Evolutionary conservation across 768 basidiomycete species (phyloP).

Genomic region (Calocybe gangraenosa): DNA sequence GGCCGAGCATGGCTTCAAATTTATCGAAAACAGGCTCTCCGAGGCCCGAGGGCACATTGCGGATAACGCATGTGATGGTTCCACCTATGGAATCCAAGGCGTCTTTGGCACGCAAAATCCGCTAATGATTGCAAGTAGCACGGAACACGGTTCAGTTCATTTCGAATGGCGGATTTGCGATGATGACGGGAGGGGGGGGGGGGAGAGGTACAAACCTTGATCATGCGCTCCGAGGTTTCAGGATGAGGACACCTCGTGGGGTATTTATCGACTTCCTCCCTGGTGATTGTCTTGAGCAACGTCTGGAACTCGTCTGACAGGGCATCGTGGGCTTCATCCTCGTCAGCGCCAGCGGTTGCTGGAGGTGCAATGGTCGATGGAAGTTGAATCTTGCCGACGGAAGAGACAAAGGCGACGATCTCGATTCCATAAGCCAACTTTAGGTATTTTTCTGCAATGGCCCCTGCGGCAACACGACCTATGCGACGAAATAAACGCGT

Average conservation of each 20-base stretch:
- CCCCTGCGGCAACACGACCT: conserved; percentile 97
- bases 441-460: conserved; percentile 96
- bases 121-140: conserved; percentile 53
- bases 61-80: conserved; percentile 95
- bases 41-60: conserved; percentile 83
- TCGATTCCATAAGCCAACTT: conserved; percentile 84
- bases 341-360: conserved; percentile 38
- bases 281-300: conserved; percentile 73
- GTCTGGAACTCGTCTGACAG: conserved; percentile 79
- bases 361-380: conserved; percentile 47
- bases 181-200: neutral
- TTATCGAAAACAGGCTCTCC: conserved; percentile 99
- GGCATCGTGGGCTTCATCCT: conserved; percentile 68
- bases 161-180: no score
- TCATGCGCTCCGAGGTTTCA: conserved; percentile 89
- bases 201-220: conserved; percentile 48
- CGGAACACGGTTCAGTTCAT: no score
- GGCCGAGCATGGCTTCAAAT: conserved; percentile 91
- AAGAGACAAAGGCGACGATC: conserved; percentile 95
- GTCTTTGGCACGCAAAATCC: conserved; percentile 91
- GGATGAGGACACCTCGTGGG: conserved; percentile 86
- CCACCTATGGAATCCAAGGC: conserved; percentile 93
- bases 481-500: conserved; percentile 6
- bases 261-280: conserved; percentile 86
- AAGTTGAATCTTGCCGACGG: conserved; percentile 89